Conservation (phyloP, 768 basidiomycete genomes). For the Pleurotus salmoneostramineus region DNA sequence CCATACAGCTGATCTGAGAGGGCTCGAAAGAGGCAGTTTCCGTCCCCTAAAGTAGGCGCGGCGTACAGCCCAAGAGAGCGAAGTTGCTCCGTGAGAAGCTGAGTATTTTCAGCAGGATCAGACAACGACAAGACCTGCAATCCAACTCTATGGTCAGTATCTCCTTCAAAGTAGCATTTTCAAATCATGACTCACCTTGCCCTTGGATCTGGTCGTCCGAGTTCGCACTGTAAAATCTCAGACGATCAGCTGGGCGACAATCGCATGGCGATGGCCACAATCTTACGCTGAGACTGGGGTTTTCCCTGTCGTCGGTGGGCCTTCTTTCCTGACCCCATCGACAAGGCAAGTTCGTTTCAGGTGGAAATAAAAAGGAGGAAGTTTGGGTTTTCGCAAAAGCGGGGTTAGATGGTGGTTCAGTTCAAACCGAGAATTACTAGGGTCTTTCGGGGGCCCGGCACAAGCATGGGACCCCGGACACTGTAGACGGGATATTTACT, state of each 20-base stretch:
- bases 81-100: slow-evolving; percentile 69
- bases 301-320: slow-evolving; percentile 13
- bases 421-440: not conserved
- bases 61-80: slow-evolving; percentile 80
- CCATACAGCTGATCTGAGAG: slow-evolving; percentile 87
- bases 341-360: not conserved
- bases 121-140: slow-evolving; percentile 32
- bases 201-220: slow-evolving; percentile 56
- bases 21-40: slow-evolving; percentile 92
- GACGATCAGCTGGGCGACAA: slow-evolving; percentile 1
- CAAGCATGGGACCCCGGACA: slow-evolving; percentile 9
- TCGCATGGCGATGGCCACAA: not conserved
- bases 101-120: slow-evolving; percentile 62
- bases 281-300: slow-evolving; percentile 16
- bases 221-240: slow-evolving; percentile 42
- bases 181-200: slow-evolving; percentile 38
- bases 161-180: not conserved
- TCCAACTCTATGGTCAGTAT: slow-evolving; percentile 10
- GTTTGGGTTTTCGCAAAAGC: not conserved
- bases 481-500: not conserved
- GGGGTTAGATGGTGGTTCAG: slow-evolving; percentile 7
- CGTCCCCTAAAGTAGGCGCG: slow-evolving; percentile 83
- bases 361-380: not conserved
- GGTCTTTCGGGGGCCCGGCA: slow-evolving; percentile 10
- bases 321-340: slow-evolving; percentile 18